Conservation (phyloP, 805 yeast genomes). For the Wickerhamiella slavikovae region DNA sequence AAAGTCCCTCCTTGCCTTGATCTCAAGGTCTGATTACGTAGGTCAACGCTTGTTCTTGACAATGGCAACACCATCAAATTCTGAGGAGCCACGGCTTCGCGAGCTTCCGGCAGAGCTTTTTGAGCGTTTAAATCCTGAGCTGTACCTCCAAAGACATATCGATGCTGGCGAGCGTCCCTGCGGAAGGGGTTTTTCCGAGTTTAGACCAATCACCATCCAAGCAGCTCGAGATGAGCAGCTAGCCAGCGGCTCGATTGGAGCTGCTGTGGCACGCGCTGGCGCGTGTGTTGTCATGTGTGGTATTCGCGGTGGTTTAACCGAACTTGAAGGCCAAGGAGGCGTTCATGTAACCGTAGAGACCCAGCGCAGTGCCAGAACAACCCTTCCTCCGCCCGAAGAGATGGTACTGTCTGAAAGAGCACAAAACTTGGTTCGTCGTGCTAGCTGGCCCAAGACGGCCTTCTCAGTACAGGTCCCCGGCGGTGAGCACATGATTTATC, state of each 20-base stretch:
- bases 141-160: constrained; percentile 61
- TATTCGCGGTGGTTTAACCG: constrained; percentile 38
- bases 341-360: constrained; percentile 62
- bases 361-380: constrained; percentile 42
- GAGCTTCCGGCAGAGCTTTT: constrained; percentile 70
- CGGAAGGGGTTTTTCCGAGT: constrained; percentile 46
- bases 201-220: constrained; percentile 30
- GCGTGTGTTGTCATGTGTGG: constrained; percentile 54
- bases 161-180: constrained; percentile 60
- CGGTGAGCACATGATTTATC: constrained; percentile 15
- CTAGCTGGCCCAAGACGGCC: constrained; percentile 26
- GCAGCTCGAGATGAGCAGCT: constrained; percentile 8
- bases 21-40: too few relatives aligned
- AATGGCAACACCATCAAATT: too few relatives aligned
- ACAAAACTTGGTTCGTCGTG: constrained; percentile 37
- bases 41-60: too few relatives aligned
- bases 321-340: constrained; percentile 26
- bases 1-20: too few relatives aligned
- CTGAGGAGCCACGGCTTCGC: too few relatives aligned
- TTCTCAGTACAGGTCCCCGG: constrained; percentile 17
- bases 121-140: constrained; percentile 69
- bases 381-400: constrained; percentile 76
- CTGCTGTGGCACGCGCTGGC: constrained; percentile 49
- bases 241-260: constrained; percentile 29
- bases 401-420: constrained; percentile 49